phyloP scores from a whole-genome alignment of 192 early-diverging fungal genomes.

The Chytriomyces confervae region DNA sequence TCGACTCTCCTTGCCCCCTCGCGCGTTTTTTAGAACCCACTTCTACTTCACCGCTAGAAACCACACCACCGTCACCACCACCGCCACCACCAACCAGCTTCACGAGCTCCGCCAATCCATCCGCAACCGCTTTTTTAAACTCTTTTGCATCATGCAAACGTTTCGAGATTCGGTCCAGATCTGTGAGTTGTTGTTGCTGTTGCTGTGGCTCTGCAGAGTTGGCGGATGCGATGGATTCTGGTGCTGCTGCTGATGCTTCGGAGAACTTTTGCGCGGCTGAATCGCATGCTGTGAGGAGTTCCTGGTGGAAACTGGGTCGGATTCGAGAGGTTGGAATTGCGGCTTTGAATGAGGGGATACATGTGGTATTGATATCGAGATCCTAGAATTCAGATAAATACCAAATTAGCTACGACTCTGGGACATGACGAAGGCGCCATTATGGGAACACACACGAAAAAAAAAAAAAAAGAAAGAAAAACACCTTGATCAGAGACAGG shows the following conservation, averaged over 20 bases:
- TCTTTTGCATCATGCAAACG: neutral
- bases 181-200: neutral
- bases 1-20: constrained; percentile 1
- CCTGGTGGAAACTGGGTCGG: too few relatives aligned
- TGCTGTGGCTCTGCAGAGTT: neutral
- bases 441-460: too few relatives aligned
- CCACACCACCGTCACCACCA: neutral
- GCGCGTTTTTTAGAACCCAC: neutral
- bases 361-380: too few relatives aligned
- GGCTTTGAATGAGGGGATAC: too few relatives aligned
- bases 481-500: constrained; percentile 40
- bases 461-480: neutral
- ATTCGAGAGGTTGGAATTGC: too few relatives aligned
- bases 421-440: too few relatives aligned
- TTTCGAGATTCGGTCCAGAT: neutral
- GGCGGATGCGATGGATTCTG: neutral
- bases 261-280: neutral
- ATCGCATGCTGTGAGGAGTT: too few relatives aligned
- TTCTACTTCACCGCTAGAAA: neutral
- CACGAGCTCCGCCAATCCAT: neutral
- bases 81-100: neutral
- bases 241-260: neutral
- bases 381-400: too few relatives aligned
- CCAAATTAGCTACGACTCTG: too few relatives aligned
- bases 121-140: neutral